Evolutionary conservation across 2,329 filamentous ascomycete genomes (phyloP), one percentile per base, ranked within the genome.

Genomic region (Ophiosphaerella narmari): DNA sequence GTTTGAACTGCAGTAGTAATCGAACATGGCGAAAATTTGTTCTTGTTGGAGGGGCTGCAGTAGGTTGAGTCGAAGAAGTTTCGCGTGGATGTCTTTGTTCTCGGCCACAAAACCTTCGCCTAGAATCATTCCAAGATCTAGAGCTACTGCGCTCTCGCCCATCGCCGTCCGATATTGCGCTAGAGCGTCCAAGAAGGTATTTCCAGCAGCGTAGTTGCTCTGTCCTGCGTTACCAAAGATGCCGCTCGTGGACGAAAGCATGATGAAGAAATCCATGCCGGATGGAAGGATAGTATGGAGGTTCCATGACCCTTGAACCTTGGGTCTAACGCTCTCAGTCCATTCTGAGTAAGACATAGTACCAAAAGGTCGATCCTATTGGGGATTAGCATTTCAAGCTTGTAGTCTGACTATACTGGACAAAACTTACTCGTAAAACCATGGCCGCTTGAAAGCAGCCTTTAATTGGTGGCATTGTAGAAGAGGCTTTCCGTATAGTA

Each of bases 91-190:
- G 18, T 47, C 39, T 9, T 44, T 33, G 24, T 50, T 40, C 29
- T 56, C 52, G 11, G 57, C 55, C 8, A 1, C 79, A 77, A 51
- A 52, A 0, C 62, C 63, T 7, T 61, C 52, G 6, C 52, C 52
- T 24, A 54, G 16, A 4, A 65, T 52, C 9, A 57, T 50, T 9
- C 54, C 54, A 11, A 66, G 42, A 16, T 62, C 50, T 34, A 64
- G 52, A 11, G 57, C 78, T 74, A 16, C 33, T 13, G 77, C 78
- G 2, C 75, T 71, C 3, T 60, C 50, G 2, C 60, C 54, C 11
- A 46, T 50, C 7, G 24, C 32, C 18, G 41, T 49, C 4, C 60
- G 55, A 38, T 60, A 55, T 5, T 43, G 33, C 1, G 61, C 64
- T n/a, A 67, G 44, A 3, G 52, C 49, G 35, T 67, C 64, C n/a